These are phyloP conservation scores for Penicillium sp. DNA, from an alignment of 2,329 filamentous ascomycete genomes.

Conservation along the genomic window DNA sequence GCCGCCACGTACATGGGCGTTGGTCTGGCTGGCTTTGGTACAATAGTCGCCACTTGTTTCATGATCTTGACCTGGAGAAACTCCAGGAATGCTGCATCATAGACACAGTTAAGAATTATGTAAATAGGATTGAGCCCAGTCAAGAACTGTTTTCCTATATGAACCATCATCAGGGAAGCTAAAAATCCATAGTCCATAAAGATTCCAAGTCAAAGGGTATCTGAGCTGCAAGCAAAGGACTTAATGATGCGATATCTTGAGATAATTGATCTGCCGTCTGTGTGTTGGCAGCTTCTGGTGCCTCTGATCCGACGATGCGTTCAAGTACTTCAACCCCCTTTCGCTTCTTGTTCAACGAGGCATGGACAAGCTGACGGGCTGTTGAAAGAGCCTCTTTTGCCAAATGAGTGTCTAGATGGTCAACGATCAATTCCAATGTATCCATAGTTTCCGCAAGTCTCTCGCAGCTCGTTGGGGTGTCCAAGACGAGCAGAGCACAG, in stretches of 20 bases:
- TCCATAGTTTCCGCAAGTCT: constrained; percentile 42
- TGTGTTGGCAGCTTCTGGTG: not conserved
- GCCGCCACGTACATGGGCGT: constrained; percentile 48
- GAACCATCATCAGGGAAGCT: constrained; percentile 6
- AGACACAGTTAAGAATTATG: not conserved
- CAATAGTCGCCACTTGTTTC: constrained; percentile 23
- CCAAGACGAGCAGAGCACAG: constrained; percentile 47
- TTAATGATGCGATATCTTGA: constrained; percentile 7
- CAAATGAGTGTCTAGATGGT: constrained; percentile 34
- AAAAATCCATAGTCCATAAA: constrained; percentile 19
- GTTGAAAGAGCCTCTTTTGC: constrained; percentile 21
- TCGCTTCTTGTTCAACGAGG: constrained; percentile 19
- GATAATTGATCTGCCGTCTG: constrained; percentile 1
- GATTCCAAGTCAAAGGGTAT: constrained; percentile 17
- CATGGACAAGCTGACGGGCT: constrained; percentile 18
- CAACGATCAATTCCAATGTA: constrained; percentile 43
- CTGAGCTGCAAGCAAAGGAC: constrained; percentile 9
- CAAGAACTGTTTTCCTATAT: no score
- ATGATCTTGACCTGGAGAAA: constrained; percentile 16
- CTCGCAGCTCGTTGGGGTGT: constrained; percentile 41
- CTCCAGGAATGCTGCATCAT: constrained; percentile 7
- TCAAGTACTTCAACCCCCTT: constrained; percentile 19
- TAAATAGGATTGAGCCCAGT: no score
- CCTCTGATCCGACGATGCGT: constrained; percentile 10
- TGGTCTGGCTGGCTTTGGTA: constrained; percentile 31